Evolutionary conservation across 78 protist species (phyloP), one percentile per base, ranked within the genome.

Genomic region (Diacronema lutheri): DNA sequence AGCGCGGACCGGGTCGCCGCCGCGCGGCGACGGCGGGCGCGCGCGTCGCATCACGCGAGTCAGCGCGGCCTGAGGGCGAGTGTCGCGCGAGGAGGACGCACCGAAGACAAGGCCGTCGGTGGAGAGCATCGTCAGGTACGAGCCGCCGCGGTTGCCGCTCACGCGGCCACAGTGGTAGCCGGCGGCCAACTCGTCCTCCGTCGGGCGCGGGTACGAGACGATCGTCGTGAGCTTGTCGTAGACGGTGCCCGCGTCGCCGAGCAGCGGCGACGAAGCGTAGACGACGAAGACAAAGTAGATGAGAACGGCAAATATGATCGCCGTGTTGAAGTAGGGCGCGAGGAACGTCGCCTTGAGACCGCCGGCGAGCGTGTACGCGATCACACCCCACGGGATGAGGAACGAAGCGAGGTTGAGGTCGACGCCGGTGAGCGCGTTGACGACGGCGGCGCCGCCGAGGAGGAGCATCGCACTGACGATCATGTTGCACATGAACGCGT

Each of bases 381-480:
- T 31, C 31, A 73, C 83, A 23, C 64, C 65, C 29, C 33, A 0
- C 6, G 88, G 88, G 46, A 84, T 69, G 40, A 71, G 60, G 74
- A 84, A 73, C 38, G 55, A 20, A 7, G 83, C 50, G 11, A 60
- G 50, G 46, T 38, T 35, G 56, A 13, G n/a, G 76, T 6, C 6
- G 56, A 84, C 26, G 6, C 88, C 82, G 12, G 83, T 55, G 35
- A 66, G 46, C 25, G 25, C 61, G 29, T 55, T 7, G 35, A 57
- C 38, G 26, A 77, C 44, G 56, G 88, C 81, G 23, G 76, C 61
- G 13, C 88, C 88, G 6, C 88, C 88, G 38, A 73, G 82, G 31
- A 84, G 44, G 5, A 84, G 73, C 88, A 84, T 84, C 37, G 64
- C 72, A 26, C 83, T 73, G 58, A 84, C 88, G 44, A 84, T 71